A percentile compares a stretch with the other conserved stretches of the same genome.
phyloP scores from a whole-genome alignment of 2,329 filamentous ascomycete species.

The Penicillium sp. region DNA sequence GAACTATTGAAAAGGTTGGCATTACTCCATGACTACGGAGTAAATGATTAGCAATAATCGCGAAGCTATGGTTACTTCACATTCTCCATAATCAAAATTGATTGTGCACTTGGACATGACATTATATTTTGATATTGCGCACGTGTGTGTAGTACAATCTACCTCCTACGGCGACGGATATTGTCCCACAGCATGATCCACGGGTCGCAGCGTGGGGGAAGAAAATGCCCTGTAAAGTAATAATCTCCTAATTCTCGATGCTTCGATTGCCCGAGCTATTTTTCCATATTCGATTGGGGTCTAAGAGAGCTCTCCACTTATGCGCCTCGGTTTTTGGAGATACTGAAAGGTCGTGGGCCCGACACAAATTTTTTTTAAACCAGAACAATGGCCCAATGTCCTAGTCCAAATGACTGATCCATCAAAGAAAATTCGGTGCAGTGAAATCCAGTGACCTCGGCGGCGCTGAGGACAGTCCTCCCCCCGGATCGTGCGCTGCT shows the following conservation, averaged over 20 bases:
- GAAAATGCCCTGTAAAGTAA: neutral
- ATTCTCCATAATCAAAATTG: neutral
- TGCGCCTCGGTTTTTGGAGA: neutral
- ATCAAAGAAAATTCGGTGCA: neutral
- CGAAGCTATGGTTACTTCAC: neutral
- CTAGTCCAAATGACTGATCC: neutral
- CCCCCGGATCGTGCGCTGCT: constrained; percentile 8
- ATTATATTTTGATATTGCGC: neutral
- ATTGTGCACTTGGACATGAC: neutral
- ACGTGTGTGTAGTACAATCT: neutral
- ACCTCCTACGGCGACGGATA: neutral
- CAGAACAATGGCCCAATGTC: neutral
- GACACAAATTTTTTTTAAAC: neutral
- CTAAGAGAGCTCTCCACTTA: constrained; percentile 7
- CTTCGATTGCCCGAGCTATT: constrained; percentile 7
- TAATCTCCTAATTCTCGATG: constrained; percentile 7
- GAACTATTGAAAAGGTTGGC: neutral
- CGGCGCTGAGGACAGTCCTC: neutral
- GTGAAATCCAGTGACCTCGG: neutral
- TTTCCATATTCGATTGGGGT: constrained; percentile 2
- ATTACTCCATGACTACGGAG: neutral
- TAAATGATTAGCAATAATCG: neutral
- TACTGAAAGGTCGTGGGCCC: neutral
- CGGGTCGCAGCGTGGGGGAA: constrained; percentile 17
- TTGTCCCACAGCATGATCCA: constrained; percentile 9